Percentiles rank a stretch among this genome's conserved stretches.
Conservation (phyloP, 2,329 filamentous ascomycete genomes). For the Berkeleyomyces basicola region DNA sequence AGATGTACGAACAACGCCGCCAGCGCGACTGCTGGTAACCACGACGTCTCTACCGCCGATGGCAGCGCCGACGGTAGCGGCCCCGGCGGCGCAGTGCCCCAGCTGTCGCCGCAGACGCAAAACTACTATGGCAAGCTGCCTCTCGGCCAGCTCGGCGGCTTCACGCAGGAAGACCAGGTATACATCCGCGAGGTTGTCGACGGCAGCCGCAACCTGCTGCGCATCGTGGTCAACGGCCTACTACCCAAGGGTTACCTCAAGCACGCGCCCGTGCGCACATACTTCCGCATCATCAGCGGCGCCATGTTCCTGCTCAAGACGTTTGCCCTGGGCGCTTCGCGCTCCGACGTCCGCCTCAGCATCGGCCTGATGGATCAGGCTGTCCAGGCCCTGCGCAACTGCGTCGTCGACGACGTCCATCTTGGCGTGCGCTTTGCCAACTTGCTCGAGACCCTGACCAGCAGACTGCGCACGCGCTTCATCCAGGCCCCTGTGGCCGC, state of each 20-base stretch:
- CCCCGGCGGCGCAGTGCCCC: conserved; percentile 21
- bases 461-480: conserved; percentile 56
- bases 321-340: conserved; percentile 64
- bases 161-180: conserved; percentile 50
- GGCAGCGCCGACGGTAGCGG: conserved; percentile 19
- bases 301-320: conserved; percentile 77
- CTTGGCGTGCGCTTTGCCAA: conserved; percentile 73
- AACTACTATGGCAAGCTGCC: conserved; percentile 49
- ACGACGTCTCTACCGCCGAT: conserved; percentile 20
- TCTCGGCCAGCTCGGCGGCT: conserved; percentile 45
- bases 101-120: conserved; percentile 46
- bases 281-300: conserved; percentile 73
- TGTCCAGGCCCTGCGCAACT: conserved; percentile 56
- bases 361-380: conserved; percentile 60
- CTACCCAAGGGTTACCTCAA: conserved; percentile 60
- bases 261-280: conserved; percentile 68
- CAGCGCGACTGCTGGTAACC: conserved; percentile 21
- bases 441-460: conserved; percentile 62
- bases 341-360: conserved; percentile 59
- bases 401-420: conserved; percentile 72
- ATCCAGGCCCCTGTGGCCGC: conserved; percentile 38
- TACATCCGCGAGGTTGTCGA: conserved; percentile 64
- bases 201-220: conserved; percentile 59
- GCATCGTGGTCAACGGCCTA: conserved; percentile 60
- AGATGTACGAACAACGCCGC: conserved; percentile 64